phyloP scores from a whole-genome alignment of 2,329 filamentous ascomycete species.

The Cucurbitaria berberidis region DNA sequence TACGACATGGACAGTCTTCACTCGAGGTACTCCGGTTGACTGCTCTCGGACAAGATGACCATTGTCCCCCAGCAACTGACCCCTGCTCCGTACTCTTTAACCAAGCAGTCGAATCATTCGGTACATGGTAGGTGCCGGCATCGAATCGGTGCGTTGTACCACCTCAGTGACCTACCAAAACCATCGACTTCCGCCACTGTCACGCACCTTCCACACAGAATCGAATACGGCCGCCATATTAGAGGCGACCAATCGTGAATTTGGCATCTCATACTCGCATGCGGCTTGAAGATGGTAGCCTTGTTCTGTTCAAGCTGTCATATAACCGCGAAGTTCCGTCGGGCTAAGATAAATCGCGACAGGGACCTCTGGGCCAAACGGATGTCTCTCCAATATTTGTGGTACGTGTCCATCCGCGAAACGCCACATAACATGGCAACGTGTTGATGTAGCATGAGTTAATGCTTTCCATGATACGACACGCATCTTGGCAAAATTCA shows the following conservation, averaged over 20 bases:
- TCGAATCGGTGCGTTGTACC: slow-evolving; percentile 1
- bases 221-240: not conserved
- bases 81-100: not conserved
- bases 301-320: not conserved
- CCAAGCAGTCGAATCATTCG: slow-evolving; percentile 1
- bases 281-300: not conserved
- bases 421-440: too few relatives aligned
- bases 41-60: not conserved
- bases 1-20: not conserved
- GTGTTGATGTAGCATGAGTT: too few relatives aligned
- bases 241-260: not conserved
- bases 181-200: not conserved
- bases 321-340: not conserved
- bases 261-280: not conserved
- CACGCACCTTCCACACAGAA: not conserved
- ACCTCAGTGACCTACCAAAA: slow-evolving; percentile 6
- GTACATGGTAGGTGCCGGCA: slow-evolving; percentile 2
- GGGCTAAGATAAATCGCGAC: too few relatives aligned
- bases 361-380: too few relatives aligned
- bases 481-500: too few relatives aligned
- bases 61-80: not conserved
- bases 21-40: not conserved
- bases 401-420: too few relatives aligned
- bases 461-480: too few relatives aligned
- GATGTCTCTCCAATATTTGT: too few relatives aligned